Percentiles rank a stretch among this genome's conserved stretches.
phyloP scores from a whole-genome alignment of 495 filamentous ascomycete genomes.

The Aspergillus haitiensis region DNA sequence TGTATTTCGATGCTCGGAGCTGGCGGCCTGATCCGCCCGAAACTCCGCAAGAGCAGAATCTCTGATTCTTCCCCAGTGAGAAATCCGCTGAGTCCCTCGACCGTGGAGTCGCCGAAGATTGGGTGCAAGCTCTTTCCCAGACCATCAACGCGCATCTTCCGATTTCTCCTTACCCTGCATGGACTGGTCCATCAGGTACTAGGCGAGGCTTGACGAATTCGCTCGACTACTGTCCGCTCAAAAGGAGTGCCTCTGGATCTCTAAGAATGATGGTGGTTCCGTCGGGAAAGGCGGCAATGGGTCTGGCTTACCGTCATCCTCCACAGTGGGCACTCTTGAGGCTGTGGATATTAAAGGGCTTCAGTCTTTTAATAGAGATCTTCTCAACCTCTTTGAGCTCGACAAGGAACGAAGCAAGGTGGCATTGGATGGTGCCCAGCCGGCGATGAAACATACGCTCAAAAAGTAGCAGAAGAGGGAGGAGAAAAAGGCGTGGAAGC shows the following conservation, averaged over 20 bases:
- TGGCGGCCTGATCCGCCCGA: neutral
- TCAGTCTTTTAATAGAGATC: neutral
- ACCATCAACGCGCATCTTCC: neutral
- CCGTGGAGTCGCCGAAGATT: neutral
- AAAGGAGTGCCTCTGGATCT: neutral
- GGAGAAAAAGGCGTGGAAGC: too few species aligned
- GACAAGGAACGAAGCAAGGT: too few species aligned
- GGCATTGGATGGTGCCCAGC: too few species aligned
- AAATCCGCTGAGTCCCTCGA: neutral
- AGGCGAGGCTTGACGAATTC: neutral
- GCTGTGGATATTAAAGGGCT: neutral
- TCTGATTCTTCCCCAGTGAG: neutral
- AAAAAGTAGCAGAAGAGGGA: too few species aligned
- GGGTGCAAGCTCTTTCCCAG: neutral
- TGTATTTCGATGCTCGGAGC: neutral
- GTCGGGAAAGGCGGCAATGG: neutral
- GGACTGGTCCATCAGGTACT: neutral
- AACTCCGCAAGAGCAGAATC: neutral
- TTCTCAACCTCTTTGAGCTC: too few species aligned
- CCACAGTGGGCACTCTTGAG: neutral
- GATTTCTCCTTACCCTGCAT: neutral
- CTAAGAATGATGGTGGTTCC: neutral
- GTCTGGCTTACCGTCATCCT: neutral
- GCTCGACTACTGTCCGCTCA: neutral
- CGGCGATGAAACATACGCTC: too few species aligned